Evolutionary conservation across 257 asterid species (phyloP), one percentile per base, ranked within the genome.

Genomic region (Leonotis leonurus): DNA sequence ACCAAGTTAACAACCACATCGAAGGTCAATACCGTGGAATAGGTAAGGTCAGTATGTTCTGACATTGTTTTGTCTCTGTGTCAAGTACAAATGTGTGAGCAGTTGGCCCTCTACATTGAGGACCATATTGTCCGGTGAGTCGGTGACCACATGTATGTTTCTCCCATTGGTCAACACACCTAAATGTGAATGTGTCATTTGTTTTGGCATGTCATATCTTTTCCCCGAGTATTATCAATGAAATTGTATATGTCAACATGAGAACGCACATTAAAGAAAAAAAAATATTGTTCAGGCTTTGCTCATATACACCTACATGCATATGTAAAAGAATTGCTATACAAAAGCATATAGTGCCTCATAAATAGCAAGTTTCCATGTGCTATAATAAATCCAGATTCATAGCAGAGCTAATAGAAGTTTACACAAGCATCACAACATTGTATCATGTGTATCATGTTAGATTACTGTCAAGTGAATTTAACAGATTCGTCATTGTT

Each of bases 131-230:
- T 29, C 96, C 98, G 1, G 78, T n/a, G n/a, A n/a, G n/a, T n/a
- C n/a, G n/a, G n/a, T 88, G 68, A 91, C 92, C 24, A 88, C 74
- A 70, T 88, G 86, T 62, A 91, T 84, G 70, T 88, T 86, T 78
- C 92, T 86, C 32, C 95, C 96, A 79, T 91, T 92, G 3, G 96
- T 85, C 25, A 77, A 95, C 98, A 88, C 86, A 48, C 98, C 98
- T 77, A 91, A 82, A 79, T 91, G 98, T 2, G 98, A 90, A 80
- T 91, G 96, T 0, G 95, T 96, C 98, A 91, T 91, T 68, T 91
- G 83, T 73, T 88, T 86, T n/a, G 98, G 98, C 96, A 86, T 86
- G 61, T 86, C 95, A 40, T 88, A 91, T 78, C 94, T 82, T 67
- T 78, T 37, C 95, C 94, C 98, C 98, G 88, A 2, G 95, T 77